Conservation (phyloP, 2,329 filamentous ascomycete species). For the Talaromyces sp. region DNA sequence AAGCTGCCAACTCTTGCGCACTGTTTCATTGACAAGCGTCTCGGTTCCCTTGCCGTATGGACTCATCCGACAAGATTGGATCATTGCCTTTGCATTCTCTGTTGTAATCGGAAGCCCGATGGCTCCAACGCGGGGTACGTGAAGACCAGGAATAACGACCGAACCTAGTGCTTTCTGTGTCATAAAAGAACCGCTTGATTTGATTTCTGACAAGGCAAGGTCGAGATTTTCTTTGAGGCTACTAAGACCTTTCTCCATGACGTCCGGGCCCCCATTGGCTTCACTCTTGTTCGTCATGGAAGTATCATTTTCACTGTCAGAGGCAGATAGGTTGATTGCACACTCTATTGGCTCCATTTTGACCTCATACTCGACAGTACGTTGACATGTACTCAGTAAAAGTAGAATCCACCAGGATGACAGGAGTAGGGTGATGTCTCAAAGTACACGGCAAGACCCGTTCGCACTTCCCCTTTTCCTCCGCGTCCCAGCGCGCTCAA, state of each 20-base stretch:
- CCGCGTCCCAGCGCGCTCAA: not conserved
- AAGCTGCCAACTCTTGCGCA: constrained; percentile 47
- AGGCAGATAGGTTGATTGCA: not conserved
- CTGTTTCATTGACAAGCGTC: constrained; percentile 39
- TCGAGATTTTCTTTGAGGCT: not conserved
- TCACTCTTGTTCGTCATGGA: not conserved
- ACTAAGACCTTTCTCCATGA: not conserved
- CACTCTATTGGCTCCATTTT: not conserved
- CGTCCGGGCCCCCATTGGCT: too few species aligned
- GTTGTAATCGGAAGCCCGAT: constrained; percentile 13
- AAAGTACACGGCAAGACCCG: not conserved
- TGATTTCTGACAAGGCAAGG: not conserved
- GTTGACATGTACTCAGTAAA: too few species aligned
- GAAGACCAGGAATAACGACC: constrained; percentile 13
- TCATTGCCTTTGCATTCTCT: constrained; percentile 16
- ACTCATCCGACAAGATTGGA: constrained; percentile 18
- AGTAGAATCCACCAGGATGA: too few species aligned
- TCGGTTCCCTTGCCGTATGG: constrained; percentile 41
- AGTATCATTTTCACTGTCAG: not conserved
- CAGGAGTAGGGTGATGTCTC: too few species aligned
- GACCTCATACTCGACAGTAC: too few species aligned
- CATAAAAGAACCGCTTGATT: not conserved
- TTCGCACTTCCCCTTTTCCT: not conserved
- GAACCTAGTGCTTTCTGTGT: not conserved
- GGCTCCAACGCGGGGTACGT: constrained; percentile 6